Conservation (phyloP, 2,329 filamentous ascomycete genomes). For the Aspergillus sojae region DNA sequence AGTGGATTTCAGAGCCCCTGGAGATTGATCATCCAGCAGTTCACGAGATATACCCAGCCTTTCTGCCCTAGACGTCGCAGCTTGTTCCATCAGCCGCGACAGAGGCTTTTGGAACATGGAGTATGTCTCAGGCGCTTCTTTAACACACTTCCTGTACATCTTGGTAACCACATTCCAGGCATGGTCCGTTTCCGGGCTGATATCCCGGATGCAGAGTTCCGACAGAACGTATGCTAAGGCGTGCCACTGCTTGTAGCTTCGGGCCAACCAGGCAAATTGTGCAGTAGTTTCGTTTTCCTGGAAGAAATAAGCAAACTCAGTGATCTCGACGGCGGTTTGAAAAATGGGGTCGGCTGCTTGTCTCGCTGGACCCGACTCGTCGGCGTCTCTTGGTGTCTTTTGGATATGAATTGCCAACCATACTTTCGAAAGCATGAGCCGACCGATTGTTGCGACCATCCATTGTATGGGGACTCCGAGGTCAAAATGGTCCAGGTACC, state of each 20-base stretch:
- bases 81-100: constrained; percentile 22
- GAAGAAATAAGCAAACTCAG: constrained; percentile 65
- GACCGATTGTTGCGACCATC: constrained; percentile 63
- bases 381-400: background rate
- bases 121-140: constrained; percentile 10
- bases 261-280: constrained; percentile 61
- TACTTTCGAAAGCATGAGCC: constrained; percentile 71
- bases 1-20: background rate
- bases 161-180: constrained; percentile 29
- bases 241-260: constrained; percentile 61
- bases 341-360: constrained; percentile 61
- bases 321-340: constrained; percentile 65
- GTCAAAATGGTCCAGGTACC: constrained; percentile 38
- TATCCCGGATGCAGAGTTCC: constrained; percentile 49
- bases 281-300: constrained; percentile 58
- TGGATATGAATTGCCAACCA: constrained; percentile 49
- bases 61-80: background rate
- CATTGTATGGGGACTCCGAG: constrained; percentile 55
- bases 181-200: constrained; percentile 21
- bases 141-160: constrained; percentile 23
- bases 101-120: constrained; percentile 20
- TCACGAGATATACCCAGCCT: background rate
- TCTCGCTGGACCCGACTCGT: background rate
- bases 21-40: background rate
- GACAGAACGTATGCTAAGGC: constrained; percentile 58